A percentile compares a stretch with the other conserved stretches of the same genome.
These are phyloP conservation scores for Ophiostoma populinum DNA, from an alignment of 2,329 filamentous ascomycete genomes.

Conservation along the genomic window DNA sequence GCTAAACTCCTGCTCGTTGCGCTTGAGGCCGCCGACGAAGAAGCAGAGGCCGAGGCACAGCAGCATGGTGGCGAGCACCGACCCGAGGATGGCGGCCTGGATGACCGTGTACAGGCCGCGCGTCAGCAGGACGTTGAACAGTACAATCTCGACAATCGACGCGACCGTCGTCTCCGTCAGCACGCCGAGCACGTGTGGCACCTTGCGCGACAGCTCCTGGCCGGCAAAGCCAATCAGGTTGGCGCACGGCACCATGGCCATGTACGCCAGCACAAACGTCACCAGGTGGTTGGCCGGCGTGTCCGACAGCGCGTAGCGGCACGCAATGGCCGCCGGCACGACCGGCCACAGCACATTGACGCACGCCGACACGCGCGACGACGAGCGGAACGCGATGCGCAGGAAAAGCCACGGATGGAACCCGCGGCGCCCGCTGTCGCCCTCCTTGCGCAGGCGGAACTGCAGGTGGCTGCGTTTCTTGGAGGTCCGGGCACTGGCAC, in stretches of 20 bases:
- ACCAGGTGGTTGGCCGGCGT: slow-evolving; percentile 30
- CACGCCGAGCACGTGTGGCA: slow-evolving; percentile 55
- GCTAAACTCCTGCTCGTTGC: slow-evolving; percentile 54
- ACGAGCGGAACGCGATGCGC: slow-evolving; percentile 44
- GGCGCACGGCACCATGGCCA: slow-evolving; percentile 62
- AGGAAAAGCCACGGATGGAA: slow-evolving; percentile 48
- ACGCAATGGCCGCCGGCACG: slow-evolving; percentile 53
- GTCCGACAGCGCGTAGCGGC: slow-evolving; percentile 25
- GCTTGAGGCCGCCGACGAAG: slow-evolving; percentile 53
- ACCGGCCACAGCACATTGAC: slow-evolving; percentile 62
- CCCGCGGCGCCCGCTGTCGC: slow-evolving; percentile 52
- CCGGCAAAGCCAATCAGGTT: slow-evolving; percentile 62
- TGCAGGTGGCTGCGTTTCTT: slow-evolving; percentile 4
- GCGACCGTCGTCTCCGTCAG: slow-evolving; percentile 47
- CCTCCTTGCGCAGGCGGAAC: slow-evolving; percentile 18
- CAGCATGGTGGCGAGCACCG: slow-evolving; percentile 65
- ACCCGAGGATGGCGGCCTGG: slow-evolving; percentile 68
- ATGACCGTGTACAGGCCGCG: slow-evolving; percentile 47
- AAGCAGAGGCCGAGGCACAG: slow-evolving; percentile 70
- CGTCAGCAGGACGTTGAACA: slow-evolving; percentile 60
- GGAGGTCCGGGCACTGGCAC: too few species aligned
- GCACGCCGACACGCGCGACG: slow-evolving; percentile 41
- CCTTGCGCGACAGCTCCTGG: slow-evolving; percentile 53
- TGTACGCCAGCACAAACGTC: slow-evolving; percentile 54
- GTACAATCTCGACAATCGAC: slow-evolving; percentile 62